Evolutionary conservation across 2,329 filamentous ascomycete species (phyloP).

Genomic region (Didymellaceae sp.): DNA sequence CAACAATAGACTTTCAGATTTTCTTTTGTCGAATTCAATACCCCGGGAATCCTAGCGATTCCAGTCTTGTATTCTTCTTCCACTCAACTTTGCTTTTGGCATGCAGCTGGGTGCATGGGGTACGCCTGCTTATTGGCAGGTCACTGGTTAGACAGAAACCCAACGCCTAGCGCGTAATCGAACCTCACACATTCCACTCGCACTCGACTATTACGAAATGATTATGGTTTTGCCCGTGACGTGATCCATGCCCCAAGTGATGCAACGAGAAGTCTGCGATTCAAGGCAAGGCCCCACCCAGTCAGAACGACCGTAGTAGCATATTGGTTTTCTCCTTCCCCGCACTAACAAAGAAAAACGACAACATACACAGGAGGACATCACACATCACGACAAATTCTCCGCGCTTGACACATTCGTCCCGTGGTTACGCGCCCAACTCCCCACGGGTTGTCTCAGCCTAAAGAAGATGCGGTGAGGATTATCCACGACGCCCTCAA

Average conservation of each 20-base stretch:
- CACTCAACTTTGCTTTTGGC: slow-evolving; percentile 35
- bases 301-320: slow-evolving; percentile 4
- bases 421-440: slow-evolving; percentile 19
- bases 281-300: slow-evolving; percentile 15
- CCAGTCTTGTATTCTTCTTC: slow-evolving; percentile 43
- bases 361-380: slow-evolving; percentile 19
- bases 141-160: slow-evolving; percentile 35
- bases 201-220: slow-evolving; percentile 40
- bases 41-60: slow-evolving; percentile 42
- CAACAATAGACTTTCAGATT: slow-evolving; percentile 36
- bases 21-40: slow-evolving; percentile 44
- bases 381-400: slow-evolving; percentile 25
- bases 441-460: slow-evolving; percentile 24
- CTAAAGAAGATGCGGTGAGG: slow-evolving; percentile 16
- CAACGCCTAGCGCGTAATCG: slow-evolving; percentile 45
- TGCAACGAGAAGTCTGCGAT: slow-evolving; percentile 29
- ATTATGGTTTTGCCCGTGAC: slow-evolving; percentile 36
- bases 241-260: slow-evolving; percentile 43
- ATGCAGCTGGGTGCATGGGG: slow-evolving; percentile 22
- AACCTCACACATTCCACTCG: slow-evolving; percentile 32
- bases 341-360: slow-evolving; percentile 24
- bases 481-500: slow-evolving; percentile 17
- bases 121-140: slow-evolving; percentile 41
- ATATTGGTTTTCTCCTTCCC: slow-evolving; percentile 18
- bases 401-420: slow-evolving; percentile 19